Percentiles rank a stretch among this genome's conserved stretches.
Conservation (phyloP, 768 basidiomycete species). For the Mycena rosella region DNA sequence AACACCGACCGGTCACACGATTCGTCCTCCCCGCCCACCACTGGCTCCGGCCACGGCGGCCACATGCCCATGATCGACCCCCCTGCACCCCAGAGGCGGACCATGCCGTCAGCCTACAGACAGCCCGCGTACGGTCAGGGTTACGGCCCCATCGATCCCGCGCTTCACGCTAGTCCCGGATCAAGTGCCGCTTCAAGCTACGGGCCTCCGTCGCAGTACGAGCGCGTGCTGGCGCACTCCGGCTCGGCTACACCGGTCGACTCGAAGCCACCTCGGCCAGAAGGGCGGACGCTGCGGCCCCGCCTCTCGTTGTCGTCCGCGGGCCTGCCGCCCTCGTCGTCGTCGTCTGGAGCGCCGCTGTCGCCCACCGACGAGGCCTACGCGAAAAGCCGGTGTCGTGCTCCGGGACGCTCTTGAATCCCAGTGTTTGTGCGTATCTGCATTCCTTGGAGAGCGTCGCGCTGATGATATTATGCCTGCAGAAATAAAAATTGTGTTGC, state of each 20-base stretch:
- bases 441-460: not conserved
- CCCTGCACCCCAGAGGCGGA: slow-evolving; percentile 17
- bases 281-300: slow-evolving; percentile 16
- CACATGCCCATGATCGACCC: slow-evolving; percentile 20
- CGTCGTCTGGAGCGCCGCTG: not conserved
- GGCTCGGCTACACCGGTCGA: slow-evolving; percentile 15
- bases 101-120: not conserved
- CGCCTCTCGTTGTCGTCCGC: slow-evolving; percentile 1
- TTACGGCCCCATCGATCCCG: slow-evolving; percentile 1
- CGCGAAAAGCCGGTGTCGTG: slow-evolving; percentile 20
- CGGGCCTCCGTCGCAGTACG: too few relatives aligned
- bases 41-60: slow-evolving; percentile 3
- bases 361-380: slow-evolving; percentile 30
- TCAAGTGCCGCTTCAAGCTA: slow-evolving; percentile 8
- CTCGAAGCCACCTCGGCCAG: not conserved
- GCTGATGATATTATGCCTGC: not conserved
- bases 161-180: not conserved
- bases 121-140: slow-evolving; percentile 17
- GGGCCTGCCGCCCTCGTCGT: not conserved
- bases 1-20: slow-evolving; percentile 5
- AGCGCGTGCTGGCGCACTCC: slow-evolving; percentile 1
- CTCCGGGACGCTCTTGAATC: not conserved
- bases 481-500: not conserved
- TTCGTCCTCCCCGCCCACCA: slow-evolving; percentile 4
- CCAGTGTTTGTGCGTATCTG: not conserved